These are phyloP conservation scores for Venturia asperata DNA, from an alignment of 2,329 filamentous ascomycete species.

Conservation along the genomic window DNA sequence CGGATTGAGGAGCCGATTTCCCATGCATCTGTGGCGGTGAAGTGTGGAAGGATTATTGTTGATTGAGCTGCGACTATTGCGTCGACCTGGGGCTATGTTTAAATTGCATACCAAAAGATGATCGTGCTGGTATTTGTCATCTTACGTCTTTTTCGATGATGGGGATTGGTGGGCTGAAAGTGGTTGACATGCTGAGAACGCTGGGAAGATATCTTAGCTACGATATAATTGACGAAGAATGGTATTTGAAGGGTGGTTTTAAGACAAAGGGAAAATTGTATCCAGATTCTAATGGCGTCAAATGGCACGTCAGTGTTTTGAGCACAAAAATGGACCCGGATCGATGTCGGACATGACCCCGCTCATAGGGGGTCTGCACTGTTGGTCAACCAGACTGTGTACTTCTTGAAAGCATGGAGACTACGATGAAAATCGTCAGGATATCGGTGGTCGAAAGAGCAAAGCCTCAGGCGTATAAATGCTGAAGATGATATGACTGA, in stretches of 20 bases:
- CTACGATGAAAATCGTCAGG: not conserved
- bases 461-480: too few relatives aligned
- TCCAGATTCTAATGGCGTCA: too few relatives aligned
- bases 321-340: not conserved
- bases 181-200: not conserved
- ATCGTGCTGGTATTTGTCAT: not conserved
- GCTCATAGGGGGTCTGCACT: not conserved
- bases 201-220: not conserved
- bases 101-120: not conserved
- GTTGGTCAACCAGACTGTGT: not conserved
- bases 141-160: constrained; percentile 6
- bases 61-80: not conserved
- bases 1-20: constrained; percentile 58
- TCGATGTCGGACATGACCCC: not conserved
- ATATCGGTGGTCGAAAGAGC: too few relatives aligned
- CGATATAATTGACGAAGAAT: not conserved
- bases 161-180: not conserved
- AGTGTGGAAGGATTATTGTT: constrained; percentile 42
- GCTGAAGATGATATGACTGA: not conserved
- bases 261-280: too few relatives aligned
- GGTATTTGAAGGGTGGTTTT: not conserved
- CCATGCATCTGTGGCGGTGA: constrained; percentile 59
- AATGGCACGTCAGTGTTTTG: too few relatives aligned
- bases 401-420: not conserved
- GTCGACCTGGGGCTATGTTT: not conserved